Base-by-base conservation (phyloP, 2,329 filamentous ascomycete species). In the Talaromyces sp. region DNA sequence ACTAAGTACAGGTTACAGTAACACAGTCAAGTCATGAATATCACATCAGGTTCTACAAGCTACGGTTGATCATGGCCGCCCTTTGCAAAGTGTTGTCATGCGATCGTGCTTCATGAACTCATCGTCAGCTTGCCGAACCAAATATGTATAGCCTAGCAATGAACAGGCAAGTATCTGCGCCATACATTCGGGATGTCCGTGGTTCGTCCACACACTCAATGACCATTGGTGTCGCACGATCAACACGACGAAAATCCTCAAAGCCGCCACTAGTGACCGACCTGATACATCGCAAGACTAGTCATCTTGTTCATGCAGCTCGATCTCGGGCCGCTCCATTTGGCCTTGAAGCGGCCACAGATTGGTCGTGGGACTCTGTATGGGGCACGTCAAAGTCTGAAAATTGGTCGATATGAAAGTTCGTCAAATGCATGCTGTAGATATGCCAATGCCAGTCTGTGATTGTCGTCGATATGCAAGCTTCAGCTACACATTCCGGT, bases 281-380 rank as follows among this genome's bases (percentile, higher is more conserved):
- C 9, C 27, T 43, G 35, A 43, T 24, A 41, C 33, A 41, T 41
- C 37, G 33, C 33, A 27, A 52, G 13, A 31, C 49, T 52, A 52
- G 27, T 52, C 49, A 24, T 41, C 35, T 24, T 58, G 54, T 58
- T 41, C 54, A 58, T 58, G 56, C 56, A 58, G 7, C 35, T 27
- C 22, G 56, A 43, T 43, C 54, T 39, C 54, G 54, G 33, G 54
- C n/a, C 19, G 54, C 35, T 58, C 35, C 35, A 58, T 31, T 22
- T 27, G 35, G 22, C 16, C 56, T 59, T 16, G 11, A 33, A 14
- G 31, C n/a, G 11, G 33, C 7, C 13, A 24, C 19, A 35, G 19
- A 24, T 43, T 58, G 56, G 31, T 54, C 7, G 27, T 19, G 31
- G 16, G 50, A 33, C 16, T n/a, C 8, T 1, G 16, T 33, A 22